Percentiles rank a stretch among this genome's conserved stretches.
phyloP scores from a whole-genome alignment of 106 monocot genomes.

The Dendrobium nobile region DNA sequence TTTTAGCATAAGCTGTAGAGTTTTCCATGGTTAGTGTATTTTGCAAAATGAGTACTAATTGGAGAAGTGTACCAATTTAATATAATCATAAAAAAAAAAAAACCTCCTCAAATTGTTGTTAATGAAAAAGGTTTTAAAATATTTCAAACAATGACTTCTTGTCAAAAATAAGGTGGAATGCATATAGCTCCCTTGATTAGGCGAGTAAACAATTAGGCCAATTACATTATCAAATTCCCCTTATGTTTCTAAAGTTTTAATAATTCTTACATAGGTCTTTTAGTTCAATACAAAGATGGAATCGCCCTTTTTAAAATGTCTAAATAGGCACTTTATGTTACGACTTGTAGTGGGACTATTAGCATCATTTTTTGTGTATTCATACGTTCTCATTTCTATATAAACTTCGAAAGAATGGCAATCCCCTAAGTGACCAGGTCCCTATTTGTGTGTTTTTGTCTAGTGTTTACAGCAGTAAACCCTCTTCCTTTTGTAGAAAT shows the following conservation, averaged over 20 bases:
- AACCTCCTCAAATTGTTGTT: background rate
- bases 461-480: background rate
- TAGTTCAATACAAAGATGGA: background rate
- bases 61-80: background rate
- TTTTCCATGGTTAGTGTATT: background rate
- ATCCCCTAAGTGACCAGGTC: background rate
- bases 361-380: too few relatives aligned
- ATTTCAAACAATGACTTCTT: background rate
- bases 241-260: background rate
- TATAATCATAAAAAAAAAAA: background rate
- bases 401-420: too few relatives aligned
- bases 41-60: background rate
- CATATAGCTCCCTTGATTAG: background rate
- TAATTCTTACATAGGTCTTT: background rate
- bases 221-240: background rate
- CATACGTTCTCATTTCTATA: too few relatives aligned
- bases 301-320: background rate
- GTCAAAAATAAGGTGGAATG: background rate
- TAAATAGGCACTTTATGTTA: background rate
- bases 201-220: background rate
- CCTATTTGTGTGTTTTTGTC: background rate
- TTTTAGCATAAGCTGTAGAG: too few relatives aligned
- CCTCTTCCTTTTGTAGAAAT: too few relatives aligned
- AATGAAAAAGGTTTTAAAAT: background rate
- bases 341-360: too few relatives aligned